Evolutionary conservation across 805 yeast genomes (phyloP), one percentile per base, ranked within the genome.

Genomic region (Metschnikowia lunata): DNA sequence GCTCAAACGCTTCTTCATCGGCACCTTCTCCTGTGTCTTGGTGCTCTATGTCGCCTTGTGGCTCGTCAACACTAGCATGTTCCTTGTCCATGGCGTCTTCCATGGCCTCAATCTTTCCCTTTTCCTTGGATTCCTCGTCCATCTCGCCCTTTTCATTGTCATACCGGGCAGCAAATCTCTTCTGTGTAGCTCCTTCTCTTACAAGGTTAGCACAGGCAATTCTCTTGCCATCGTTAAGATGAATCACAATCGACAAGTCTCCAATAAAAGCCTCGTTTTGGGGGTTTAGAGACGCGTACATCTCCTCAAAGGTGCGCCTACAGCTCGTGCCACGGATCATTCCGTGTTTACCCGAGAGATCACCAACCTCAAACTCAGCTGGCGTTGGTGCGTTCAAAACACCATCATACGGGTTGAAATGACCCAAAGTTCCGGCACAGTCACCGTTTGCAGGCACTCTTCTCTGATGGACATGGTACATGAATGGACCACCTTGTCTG

Each of bases 311-410:
- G 46, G 70, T 67, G 23, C 77, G 66, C 61, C 80, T 82, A 59
- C 76, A 80, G 58, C 85, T 80, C 11, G 85, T 81, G n/a, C 85
- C 74, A 57, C 80, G 74, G 55, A 84, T 79, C 64, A 65, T 73
- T 8, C 90, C 90, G 62, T 84, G 88, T 61, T 83, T 84, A 35
- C 90, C 90, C 34, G 85, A 77, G 52, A 84, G 75, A 56, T 84
- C 90, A 46, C 90, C 90, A 33, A 83, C 77, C 61, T 80, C 80
- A 59, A 87, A 82, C 32, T 60, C 67, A 8, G 80, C 61, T 28
- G 60, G 50, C 42, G 73, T 80, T 61, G 86, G 81, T 37, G 67
- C 71, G 18, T 71, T 61, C 7, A 75, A 63, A 14, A 9, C 30
- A 7, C 86, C 82, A n/a, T 38, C 58, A 57, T 75, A 82, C 6